A percentile compares a stretch with the other conserved stretches of the same genome.
Conservation (phyloP, 164 flowering plant genomes). For the Berberis thunbergii region DNA sequence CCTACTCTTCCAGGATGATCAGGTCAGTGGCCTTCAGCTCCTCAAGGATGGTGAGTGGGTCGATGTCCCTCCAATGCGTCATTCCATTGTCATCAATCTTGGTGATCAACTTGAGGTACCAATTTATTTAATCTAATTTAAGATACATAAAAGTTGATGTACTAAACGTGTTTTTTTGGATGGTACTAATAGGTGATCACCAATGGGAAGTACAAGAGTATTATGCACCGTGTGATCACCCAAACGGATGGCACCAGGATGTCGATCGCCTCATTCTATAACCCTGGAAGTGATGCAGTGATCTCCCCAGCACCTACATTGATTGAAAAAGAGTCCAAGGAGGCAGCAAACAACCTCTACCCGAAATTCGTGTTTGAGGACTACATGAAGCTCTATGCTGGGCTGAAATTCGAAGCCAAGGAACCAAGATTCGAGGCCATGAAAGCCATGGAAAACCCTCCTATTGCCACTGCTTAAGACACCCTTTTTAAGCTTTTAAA, state of each 20-base stretch:
- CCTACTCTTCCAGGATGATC: slow-evolving; percentile 79
- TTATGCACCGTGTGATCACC: slow-evolving; percentile 74
- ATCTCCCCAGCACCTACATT: slow-evolving; percentile 69
- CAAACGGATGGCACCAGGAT: slow-evolving; percentile 68
- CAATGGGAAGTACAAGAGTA: slow-evolving; percentile 92
- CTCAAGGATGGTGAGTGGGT: slow-evolving; percentile 86
- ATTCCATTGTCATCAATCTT: slow-evolving; percentile 84
- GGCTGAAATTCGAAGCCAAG: slow-evolving; percentile 75
- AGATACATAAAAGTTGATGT: neutral
- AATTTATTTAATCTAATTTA: neutral
- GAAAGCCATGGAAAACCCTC: slow-evolving; percentile 43
- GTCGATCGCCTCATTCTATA: slow-evolving; percentile 91
- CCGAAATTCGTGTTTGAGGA: slow-evolving; percentile 85
- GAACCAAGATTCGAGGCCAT: slow-evolving; percentile 86
- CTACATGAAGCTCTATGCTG: slow-evolving; percentile 86
- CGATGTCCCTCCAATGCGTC: slow-evolving; percentile 87
- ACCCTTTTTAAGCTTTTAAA: neutral
- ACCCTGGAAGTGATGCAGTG: slow-evolving; percentile 79
- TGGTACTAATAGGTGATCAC: slow-evolving; percentile 53
- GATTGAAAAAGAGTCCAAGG: slow-evolving; percentile 42
- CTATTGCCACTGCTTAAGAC: slow-evolving; percentile 45
- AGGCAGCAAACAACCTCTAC: slow-evolving; percentile 30
- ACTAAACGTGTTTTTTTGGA: neutral
- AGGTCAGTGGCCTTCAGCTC: slow-evolving; percentile 86
- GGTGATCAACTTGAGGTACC: slow-evolving; percentile 91